A percentile compares a stretch with the other conserved stretches of the same genome.
Evolutionary conservation across 768 basidiomycete species (phyloP).

Genomic region (Chalciporus piperatus): DNA sequence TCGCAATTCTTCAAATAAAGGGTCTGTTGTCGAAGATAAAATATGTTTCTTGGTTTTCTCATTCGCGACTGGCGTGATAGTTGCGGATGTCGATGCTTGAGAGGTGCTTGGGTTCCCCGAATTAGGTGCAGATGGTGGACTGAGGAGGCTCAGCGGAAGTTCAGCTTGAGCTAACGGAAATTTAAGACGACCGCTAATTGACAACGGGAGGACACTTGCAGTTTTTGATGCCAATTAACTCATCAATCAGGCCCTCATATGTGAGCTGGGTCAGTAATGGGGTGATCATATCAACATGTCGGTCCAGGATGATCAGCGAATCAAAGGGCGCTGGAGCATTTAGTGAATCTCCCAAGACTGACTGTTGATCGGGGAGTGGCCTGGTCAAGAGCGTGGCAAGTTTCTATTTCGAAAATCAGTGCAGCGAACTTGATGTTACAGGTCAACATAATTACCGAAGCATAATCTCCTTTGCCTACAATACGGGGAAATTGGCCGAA

Average conservation of each 20-base stretch:
- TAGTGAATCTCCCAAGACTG: conserved; percentile 40
- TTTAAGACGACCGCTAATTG: not conserved
- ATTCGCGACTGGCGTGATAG: conserved; percentile 55
- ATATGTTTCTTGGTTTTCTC: conserved; percentile 90
- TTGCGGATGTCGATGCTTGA: conserved; percentile 39
- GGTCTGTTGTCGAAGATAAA: conserved; percentile 73
- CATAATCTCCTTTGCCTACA: conserved; percentile 89
- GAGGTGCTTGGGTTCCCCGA: conserved; percentile 40
- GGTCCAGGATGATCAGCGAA: conserved; percentile 84
- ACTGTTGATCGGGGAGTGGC: conserved; percentile 44
- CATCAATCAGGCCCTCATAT: conserved; percentile 94
- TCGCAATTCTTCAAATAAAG: conserved; percentile 76
- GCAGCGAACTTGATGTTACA: not conserved
- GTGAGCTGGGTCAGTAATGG: conserved; percentile 94
- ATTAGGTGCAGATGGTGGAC: conserved; percentile 49
- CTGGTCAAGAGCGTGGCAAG: conserved; percentile 70
- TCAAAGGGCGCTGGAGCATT: conserved; percentile 67
- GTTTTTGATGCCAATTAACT: conserved; percentile 85
- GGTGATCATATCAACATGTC: conserved; percentile 92
- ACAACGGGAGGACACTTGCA: conserved; percentile 48
- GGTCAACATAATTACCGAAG: conserved; percentile 50
- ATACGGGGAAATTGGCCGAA: conserved; percentile 92
- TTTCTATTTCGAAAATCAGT: conserved; percentile 47
- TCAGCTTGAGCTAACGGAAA: conserved; percentile 65
- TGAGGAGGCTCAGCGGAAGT: conserved; percentile 67